Evolutionary conservation across 441 rosid genomes (phyloP), one percentile per base, ranked within the genome.

Genomic region (Pelargonium fulgidum): DNA sequence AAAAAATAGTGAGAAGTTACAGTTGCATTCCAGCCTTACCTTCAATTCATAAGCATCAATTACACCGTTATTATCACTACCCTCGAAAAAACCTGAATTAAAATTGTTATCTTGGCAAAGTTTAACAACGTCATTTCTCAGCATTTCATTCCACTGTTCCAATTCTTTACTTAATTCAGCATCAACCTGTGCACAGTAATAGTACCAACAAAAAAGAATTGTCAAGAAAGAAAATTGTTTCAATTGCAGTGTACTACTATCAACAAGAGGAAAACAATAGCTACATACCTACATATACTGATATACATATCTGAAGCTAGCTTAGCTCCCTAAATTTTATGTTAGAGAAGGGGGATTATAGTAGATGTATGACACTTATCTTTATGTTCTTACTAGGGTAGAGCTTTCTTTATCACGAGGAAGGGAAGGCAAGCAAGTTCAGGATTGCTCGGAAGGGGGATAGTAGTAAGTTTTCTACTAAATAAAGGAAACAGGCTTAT

Each of bases 81-180:
- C 93, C 75, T 95, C 98, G 74, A 95, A 92, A 80, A 88, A 92
- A 2, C 99, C 99, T 1, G 96, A 83, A 75, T 85, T 87, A 71
- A 95, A 95, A 84, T 88, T 88, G 78, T 95, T 92, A 68, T 91
- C 97, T 82, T 89, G 97, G 78, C 99, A 95, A 68, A 92, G 90
- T 80, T 86, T 92, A 72, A 92, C 72, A 45, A 80, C 91, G 41
- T 95, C 97, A 68, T 77, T 91, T 78, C 83, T 86, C n/a, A 95
- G 86, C 86, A 92, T 86, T 75, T 95, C 99, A 72, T 82, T 90
- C 97, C 99, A 92, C 66, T 90, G 97, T 81, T 92, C 99, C 79
- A 95, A 76, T 79, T 95, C 99, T 83, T 83, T 92, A 79, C 80
- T 90, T 75, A 90, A 86, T 75, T 92, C 98, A 12, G 85, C 83